Base-by-base conservation (phyloP, 2,329 filamentous ascomycete genomes). In the Alternaria infectoria region DNA sequence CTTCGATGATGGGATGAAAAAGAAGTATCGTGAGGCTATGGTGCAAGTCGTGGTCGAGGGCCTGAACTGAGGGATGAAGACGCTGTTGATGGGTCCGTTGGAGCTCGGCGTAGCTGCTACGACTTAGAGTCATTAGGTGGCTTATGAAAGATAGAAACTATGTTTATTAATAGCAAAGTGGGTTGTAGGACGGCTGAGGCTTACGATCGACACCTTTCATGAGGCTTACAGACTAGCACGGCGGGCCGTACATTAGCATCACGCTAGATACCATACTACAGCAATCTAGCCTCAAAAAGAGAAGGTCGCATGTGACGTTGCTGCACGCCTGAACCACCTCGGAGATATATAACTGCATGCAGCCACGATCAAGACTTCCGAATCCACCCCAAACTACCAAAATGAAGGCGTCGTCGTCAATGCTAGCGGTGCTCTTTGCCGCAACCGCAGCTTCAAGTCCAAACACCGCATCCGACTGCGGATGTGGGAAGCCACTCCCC, bases 401-500 rank as follows among this genome's bases (percentile, higher is more conserved):
- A 3, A 62, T 62, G 40, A 62, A 19, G 15, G 4, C 25, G 6
- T 43, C 28, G 6, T 19, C 45, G 46, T 15, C 28, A 10, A 46
- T 40, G 12, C 23, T 47, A 8, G 17, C 43, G 11, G 5, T 19
- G 40, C 40, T 59, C 9, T 25, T 46, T 10, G 23, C 47, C 13
- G 47, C 32, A 5, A 19, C 23, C 23, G 19, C 49, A 47, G 17
- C n/a, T 19, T 23, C 13, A n/a, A 15, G 5, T 6, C 19, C 13
- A 9, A n/a, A 19, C 23, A 13, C 23, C 3, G 23, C 28, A 10
- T 28, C 49, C 10, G 49, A 46, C 52, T 23, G 11, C 19, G 45
- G 68, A 66, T 51, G 70, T 54, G 62, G 61, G n/a, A 70, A 72
- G 26, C 11, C 67, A 9, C 47, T 75, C 11, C 74, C 75, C 3